Conservation (phyloP, 1,284 basidiomycete species). For the Pseudozyma sp. region DNA sequence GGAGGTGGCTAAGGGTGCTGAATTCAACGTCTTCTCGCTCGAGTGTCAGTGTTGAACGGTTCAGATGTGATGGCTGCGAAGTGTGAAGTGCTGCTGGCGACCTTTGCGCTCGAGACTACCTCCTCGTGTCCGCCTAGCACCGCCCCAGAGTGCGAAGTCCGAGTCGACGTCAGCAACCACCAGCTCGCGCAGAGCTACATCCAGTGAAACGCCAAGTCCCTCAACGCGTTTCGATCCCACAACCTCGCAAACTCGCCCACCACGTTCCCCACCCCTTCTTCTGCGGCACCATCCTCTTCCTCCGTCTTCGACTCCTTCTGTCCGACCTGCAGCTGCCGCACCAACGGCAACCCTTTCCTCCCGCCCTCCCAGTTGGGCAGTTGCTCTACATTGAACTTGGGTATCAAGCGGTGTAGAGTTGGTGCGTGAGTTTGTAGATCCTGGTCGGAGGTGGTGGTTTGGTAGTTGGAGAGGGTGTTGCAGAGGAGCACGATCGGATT, state of each 20-base stretch:
- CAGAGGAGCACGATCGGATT: conserved; percentile 12
- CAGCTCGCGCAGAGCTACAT: neutral
- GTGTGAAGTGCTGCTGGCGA: too few relatives aligned
- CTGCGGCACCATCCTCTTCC: neutral
- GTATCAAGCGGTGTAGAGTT: neutral
- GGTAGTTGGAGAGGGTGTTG: conserved; percentile 31
- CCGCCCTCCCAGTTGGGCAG: conserved; percentile 22
- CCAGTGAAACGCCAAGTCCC: conserved; percentile 43
- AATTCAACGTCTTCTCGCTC: too few relatives aligned
- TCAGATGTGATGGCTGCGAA: too few relatives aligned
- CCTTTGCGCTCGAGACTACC: too few relatives aligned
- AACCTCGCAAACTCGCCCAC: neutral
- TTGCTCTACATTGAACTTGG: neutral
- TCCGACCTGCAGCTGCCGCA: neutral
- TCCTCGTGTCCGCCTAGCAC: too few relatives aligned
- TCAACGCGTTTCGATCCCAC: conserved; percentile 31
- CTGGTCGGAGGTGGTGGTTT: neutral
- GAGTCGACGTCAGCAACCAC: too few relatives aligned
- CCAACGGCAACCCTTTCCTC: neutral
- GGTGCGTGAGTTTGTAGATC: neutral
- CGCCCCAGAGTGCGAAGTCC: too few relatives aligned
- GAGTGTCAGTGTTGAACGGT: too few relatives aligned
- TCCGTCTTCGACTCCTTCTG: neutral
- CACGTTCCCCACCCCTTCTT: neutral
- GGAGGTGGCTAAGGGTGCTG: too few relatives aligned